phyloP scores from a whole-genome alignment of 176 grass and related monocot genomes.

The Musa itinerans region DNA sequence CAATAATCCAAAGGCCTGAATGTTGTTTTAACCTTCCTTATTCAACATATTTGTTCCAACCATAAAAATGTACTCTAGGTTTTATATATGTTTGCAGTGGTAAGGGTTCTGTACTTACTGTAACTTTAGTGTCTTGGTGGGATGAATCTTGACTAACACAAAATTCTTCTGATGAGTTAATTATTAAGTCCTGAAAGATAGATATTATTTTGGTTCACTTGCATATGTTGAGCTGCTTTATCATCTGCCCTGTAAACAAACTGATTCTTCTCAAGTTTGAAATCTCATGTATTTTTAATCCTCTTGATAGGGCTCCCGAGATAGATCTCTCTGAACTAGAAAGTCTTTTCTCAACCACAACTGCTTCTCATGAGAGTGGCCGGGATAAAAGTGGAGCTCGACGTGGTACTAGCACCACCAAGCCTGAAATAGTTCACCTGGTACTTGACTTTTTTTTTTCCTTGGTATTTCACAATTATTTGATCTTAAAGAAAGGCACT shows the following conservation, averaged over 20 bases:
- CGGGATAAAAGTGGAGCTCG: slow-evolving; percentile 55
- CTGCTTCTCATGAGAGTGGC: slow-evolving; percentile 35
- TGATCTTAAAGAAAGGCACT: background rate
- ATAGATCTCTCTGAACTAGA: slow-evolving; percentile 74
- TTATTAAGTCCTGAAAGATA: background rate
- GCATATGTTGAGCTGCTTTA: background rate
- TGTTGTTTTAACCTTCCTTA: too few species aligned
- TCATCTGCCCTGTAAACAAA: slow-evolving; percentile 9
- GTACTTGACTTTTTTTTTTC: slow-evolving; percentile 20
- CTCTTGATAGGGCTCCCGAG: slow-evolving; percentile 54
- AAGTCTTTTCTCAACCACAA: slow-evolving; percentile 63
- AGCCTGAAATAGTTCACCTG: slow-evolving; percentile 88
- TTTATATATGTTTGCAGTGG: too few species aligned
- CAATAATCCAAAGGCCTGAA: too few species aligned
- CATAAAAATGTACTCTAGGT: too few species aligned
- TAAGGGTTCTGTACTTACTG: background rate
- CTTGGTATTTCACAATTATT: background rate
- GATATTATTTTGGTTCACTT: background rate
- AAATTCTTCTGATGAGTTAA: background rate
- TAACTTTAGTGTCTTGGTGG: background rate
- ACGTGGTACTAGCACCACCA: slow-evolving; percentile 58
- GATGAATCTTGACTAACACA: too few species aligned
- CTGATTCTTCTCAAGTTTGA: slow-evolving; percentile 1
- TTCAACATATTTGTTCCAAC: too few species aligned
- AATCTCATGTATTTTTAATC: slow-evolving; percentile 18